A percentile compares a stretch with the other conserved stretches of the same genome.
Evolutionary conservation across 1,139 yeast species (phyloP).

Genomic region (Zygosaccharomyces sapae): DNA sequence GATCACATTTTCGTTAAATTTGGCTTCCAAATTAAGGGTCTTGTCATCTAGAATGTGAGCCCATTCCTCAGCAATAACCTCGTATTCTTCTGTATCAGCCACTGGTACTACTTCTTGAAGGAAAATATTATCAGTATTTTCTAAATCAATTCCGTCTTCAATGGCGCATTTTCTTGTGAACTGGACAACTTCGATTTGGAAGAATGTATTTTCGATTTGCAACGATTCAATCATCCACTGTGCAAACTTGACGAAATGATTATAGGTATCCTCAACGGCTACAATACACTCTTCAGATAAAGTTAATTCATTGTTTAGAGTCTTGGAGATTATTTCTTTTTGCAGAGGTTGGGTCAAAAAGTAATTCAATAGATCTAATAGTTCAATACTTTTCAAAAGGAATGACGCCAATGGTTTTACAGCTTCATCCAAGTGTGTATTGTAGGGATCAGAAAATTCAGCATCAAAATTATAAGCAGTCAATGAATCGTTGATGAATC

Average conservation of each 20-base stretch:
- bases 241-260: constrained; percentile 34
- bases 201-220: constrained; percentile 19
- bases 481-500: constrained; percentile 32
- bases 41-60: constrained; percentile 22
- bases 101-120: constrained; percentile 34
- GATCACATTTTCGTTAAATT: constrained; percentile 18
- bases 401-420: constrained; percentile 26
- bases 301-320: constrained; percentile 30
- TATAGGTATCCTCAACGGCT: constrained; percentile 31
- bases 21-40: constrained; percentile 15
- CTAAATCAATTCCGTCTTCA: constrained; percentile 31
- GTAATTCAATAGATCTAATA: constrained; percentile 33
- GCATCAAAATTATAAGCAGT: constrained; percentile 14
- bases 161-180: constrained; percentile 33
- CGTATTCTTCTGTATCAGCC: constrained; percentile 25
- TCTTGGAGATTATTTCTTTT: constrained; percentile 35
- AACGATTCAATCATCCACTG: constrained; percentile 37
- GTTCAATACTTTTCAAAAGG: constrained; percentile 29
- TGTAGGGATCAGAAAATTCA: constrained; percentile 1
- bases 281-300: constrained; percentile 26
- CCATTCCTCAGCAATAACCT: constrained; percentile 26
- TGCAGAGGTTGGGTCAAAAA: constrained; percentile 33
- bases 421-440: constrained; percentile 7
- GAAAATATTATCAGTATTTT: constrained; percentile 33
- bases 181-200: constrained; percentile 31